Evolutionary conservation across 1,284 basidiomycete genomes (phyloP), one percentile per base, ranked within the genome.

Genomic region (Ustilago hordei): DNA sequence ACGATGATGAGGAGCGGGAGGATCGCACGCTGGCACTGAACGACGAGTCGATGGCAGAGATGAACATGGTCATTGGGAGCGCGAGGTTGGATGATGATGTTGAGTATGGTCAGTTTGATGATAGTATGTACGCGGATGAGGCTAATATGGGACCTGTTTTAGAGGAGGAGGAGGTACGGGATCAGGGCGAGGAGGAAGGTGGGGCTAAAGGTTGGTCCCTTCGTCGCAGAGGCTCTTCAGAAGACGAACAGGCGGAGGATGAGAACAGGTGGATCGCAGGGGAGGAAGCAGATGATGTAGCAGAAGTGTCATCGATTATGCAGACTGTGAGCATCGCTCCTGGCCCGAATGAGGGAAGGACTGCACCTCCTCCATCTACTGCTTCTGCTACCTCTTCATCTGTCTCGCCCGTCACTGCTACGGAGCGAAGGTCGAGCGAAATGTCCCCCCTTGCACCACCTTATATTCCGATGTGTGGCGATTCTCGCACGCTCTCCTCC

Each of bases 21-120:
- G 64, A 80, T 35, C 55, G 68, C n/a, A 79, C 74, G 1, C 56
- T 82, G 39, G 65, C 52, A 32, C 59, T 83, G 53, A 83, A 84
- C 53, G 80, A 84, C 34, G 82, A 84, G 48, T 82, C 81, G 31
- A 73, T 81, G 52, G 78, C 78, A 36, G 82, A 84, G 61, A 78
- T 84, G 53, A 78, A 83, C 53, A 66, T 81, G 65, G 80, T 83
- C 36, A 74, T 84, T 34, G 80, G 80, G 12, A 81, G 78, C 11
- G 68, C 81, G 1, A 69, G 60, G 8, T 43, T 80, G 36, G 73
- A 79, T 41, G 64, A 75, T 17, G 65, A 75, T 34, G 69, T 55
- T 31, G 68, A 68, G 34, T 55, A 57, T 41, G 63, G 61, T 13
- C 66, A 66, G 41, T 65, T 64, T 28, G 69, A 77, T 47, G 75